These are phyloP conservation scores for Chimonanthus praecox DNA, from an alignment of 164 flowering plant species.

Conservation along the genomic window DNA sequence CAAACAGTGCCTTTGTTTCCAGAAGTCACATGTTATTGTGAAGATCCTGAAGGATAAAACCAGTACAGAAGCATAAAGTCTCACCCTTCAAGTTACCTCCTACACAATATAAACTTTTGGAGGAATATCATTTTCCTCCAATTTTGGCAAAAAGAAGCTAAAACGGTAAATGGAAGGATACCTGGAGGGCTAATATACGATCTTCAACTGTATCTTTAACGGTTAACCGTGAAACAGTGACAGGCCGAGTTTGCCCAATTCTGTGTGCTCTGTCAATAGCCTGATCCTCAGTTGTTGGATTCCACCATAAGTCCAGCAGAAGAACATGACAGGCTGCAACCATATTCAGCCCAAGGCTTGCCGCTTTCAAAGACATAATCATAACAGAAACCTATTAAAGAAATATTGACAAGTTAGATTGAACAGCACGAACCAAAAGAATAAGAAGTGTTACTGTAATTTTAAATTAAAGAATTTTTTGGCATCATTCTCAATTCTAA, in stretches of 20 bases:
- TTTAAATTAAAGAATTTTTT: background rate
- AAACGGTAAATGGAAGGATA: slow-evolving; percentile 6
- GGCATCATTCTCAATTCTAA: background rate
- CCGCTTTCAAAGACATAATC: slow-evolving; percentile 96
- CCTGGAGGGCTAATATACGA: slow-evolving; percentile 90
- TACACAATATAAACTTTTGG: background rate
- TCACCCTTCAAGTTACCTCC: background rate
- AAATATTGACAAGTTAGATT: background rate
- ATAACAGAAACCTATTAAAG: slow-evolving; percentile 63
- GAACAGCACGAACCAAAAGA: background rate
- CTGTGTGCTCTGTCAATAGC: slow-evolving; percentile 96
- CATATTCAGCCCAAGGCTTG: slow-evolving; percentile 93
- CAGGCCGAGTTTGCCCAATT: slow-evolving; percentile 95
- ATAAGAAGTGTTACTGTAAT: background rate
- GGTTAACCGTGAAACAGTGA: slow-evolving; percentile 80
- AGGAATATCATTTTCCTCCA: background rate
- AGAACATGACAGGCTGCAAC: slow-evolving; percentile 94
- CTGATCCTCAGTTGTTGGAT: slow-evolving; percentile 98
- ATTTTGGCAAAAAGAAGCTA: background rate
- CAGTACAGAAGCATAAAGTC: background rate
- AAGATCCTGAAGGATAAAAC: background rate
- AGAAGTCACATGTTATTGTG: background rate
- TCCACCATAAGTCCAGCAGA: slow-evolving; percentile 97
- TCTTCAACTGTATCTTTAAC: slow-evolving; percentile 87
- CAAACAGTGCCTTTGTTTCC: background rate